A percentile compares a stretch with the other conserved stretches of the same genome.
phyloP scores from a whole-genome alignment of 2,329 filamentous ascomycete genomes.

The Calonectria ilicicola region DNA sequence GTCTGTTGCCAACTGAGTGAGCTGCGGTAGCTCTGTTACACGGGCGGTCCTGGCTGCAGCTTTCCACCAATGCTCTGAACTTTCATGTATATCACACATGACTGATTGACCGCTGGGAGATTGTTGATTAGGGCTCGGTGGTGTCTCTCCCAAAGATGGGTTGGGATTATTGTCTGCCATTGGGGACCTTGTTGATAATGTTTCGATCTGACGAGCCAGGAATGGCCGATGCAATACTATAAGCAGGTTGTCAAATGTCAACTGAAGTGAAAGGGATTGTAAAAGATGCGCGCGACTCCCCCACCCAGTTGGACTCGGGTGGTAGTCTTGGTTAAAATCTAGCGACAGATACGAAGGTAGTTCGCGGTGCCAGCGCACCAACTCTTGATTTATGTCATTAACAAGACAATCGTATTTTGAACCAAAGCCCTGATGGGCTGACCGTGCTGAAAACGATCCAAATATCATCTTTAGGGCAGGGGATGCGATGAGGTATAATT shows the following conservation, averaged over 20 bases:
- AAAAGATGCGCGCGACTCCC: not conserved
- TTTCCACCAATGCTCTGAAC: conserved; percentile 48
- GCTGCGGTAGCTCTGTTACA: conserved; percentile 47
- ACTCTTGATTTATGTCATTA: not conserved
- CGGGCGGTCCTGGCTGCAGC: conserved; percentile 54
- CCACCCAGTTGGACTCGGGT: not conserved
- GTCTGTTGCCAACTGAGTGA: conserved; percentile 52
- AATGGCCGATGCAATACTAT: conserved; percentile 8
- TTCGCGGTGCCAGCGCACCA: not conserved
- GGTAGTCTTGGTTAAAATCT: not conserved
- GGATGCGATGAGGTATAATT: conserved; percentile 10
- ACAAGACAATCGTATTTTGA: not conserved
- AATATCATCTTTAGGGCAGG: conserved; percentile 6
- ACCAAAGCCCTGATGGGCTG: not conserved
- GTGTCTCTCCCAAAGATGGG: not conserved
- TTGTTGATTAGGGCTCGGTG: not conserved
- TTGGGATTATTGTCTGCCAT: not conserved
- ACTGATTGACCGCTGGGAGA: not conserved
- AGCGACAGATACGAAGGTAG: not conserved
- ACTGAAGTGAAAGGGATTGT: conserved; percentile 9
- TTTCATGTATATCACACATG: conserved; percentile 8
- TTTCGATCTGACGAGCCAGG: not conserved
- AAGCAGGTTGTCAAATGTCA: conserved; percentile 8
- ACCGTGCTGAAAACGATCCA: not conserved
- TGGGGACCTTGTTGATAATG: not conserved